A percentile compares a stretch with the other conserved stretches of the same genome.
These are phyloP conservation scores for Tylopilus sp. DNA, from an alignment of 1,284 basidiomycete genomes.

Conservation along the genomic window DNA sequence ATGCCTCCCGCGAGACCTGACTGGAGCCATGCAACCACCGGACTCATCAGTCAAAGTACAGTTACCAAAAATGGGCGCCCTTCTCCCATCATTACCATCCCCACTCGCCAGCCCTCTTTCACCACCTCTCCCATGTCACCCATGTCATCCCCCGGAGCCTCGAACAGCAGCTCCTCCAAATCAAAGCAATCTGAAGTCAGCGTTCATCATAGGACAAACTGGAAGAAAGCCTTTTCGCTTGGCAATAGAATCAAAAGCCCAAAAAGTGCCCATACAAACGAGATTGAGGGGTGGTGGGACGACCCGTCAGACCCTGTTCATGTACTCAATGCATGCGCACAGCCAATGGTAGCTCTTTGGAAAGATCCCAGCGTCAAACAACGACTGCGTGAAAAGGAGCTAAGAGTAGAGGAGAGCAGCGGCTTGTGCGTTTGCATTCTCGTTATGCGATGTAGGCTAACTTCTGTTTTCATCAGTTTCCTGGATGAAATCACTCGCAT, in stretches of 20 bases:
- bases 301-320: constrained; percentile 78
- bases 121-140: constrained; percentile 38
- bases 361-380: constrained; percentile 57
- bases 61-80: constrained; percentile 41
- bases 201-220: constrained; percentile 61
- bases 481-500: constrained; percentile 75
- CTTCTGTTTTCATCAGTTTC: constrained; percentile 47
- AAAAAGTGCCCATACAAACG: constrained; percentile 61
- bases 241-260: constrained; percentile 58
- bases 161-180: constrained; percentile 33
- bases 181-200: constrained; percentile 50
- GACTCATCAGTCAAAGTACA: constrained; percentile 2
- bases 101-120: constrained; percentile 34
- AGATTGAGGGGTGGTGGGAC: constrained; percentile 79
- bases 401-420: constrained; percentile 74
- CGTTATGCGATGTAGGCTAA: constrained; percentile 13
- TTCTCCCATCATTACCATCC: constrained; percentile 47
- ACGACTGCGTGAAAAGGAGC: constrained; percentile 56
- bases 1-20: constrained; percentile 36
- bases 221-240: constrained; percentile 68
- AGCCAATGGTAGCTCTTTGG: constrained; percentile 69
- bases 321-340: constrained; percentile 56
- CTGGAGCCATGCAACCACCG: constrained; percentile 33
- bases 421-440: constrained; percentile 54
- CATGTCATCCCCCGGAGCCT: constrained; percentile 32